A percentile compares a stretch with the other conserved stretches of the same genome.
phyloP scores from a whole-genome alignment of 177 flowering plant genomes.

The Telopea speciosissima region DNA sequence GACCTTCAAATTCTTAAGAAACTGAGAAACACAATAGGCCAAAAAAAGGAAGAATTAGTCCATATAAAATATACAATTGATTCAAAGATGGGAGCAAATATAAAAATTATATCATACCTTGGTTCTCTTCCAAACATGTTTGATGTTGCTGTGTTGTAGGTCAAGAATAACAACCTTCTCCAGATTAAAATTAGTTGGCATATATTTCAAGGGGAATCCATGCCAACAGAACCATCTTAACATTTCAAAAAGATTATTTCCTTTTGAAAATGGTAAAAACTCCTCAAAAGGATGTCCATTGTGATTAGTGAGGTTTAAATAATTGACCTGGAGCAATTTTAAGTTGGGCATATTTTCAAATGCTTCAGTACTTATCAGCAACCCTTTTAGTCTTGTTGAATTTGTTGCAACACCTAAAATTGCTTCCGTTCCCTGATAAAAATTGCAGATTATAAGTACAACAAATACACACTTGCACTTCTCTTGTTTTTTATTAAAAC shows the following conservation, averaged over 20 bases:
- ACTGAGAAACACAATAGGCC: background rate
- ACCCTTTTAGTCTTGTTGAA: background rate
- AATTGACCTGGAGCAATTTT: slow-evolving; percentile 8
- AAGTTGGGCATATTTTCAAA: slow-evolving; percentile 9
- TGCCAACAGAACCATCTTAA: slow-evolving; percentile 20
- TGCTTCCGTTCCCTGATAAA: slow-evolving; percentile 3
- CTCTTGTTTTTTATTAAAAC: too few relatives aligned
- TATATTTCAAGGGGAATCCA: slow-evolving; percentile 7
- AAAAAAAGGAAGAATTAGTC: too few relatives aligned
- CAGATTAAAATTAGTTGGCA: slow-evolving; percentile 14
- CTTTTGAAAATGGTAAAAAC: too few relatives aligned
- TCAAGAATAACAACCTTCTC: slow-evolving; percentile 15
- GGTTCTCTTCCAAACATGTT: background rate
- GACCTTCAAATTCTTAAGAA: slow-evolving; percentile 1
- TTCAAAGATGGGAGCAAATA: background rate
- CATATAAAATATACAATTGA: too few relatives aligned
- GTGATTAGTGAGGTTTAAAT: background rate
- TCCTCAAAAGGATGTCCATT: slow-evolving; percentile 3
- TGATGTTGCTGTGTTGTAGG: slow-evolving; percentile 9
- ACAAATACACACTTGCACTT: too few relatives aligned
- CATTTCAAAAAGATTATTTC: background rate
- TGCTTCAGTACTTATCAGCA: background rate
- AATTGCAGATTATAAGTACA: too few relatives aligned
- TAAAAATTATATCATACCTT: background rate
- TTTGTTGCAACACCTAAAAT: background rate